These are phyloP conservation scores for Vickermania spadyakhi DNA, from an alignment of 208 protist genomes.

Conservation along the genomic window DNA sequence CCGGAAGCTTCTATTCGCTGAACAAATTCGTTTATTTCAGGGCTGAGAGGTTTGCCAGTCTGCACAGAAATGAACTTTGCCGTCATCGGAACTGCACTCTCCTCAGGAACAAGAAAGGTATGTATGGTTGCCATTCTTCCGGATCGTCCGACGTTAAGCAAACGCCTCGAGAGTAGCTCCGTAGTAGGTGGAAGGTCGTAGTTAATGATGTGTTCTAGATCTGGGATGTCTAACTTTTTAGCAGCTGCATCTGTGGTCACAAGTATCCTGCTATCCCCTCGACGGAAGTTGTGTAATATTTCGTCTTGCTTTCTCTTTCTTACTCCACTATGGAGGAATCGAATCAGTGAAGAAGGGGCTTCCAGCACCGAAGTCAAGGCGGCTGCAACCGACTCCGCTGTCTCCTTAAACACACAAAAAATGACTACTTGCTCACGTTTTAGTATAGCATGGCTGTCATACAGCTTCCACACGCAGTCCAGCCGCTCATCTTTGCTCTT, in stretches of 20 bases:
- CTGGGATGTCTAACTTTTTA: conserved; percentile 90
- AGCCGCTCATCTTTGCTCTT: conserved; percentile 33
- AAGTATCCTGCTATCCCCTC: conserved; percentile 82
- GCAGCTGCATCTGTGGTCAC: conserved; percentile 95
- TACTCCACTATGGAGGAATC: conserved; percentile 91
- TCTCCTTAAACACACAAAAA: conserved; percentile 59
- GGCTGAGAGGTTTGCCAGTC: conserved; percentile 21
- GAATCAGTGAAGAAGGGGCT: conserved; percentile 42
- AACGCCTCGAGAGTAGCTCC: conserved; percentile 97
- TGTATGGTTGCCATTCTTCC: conserved; percentile 91
- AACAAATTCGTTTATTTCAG: conserved; percentile 17
- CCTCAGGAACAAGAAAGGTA: conserved; percentile 84
- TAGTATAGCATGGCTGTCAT: conserved; percentile 48
- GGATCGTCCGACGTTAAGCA: conserved; percentile 95
- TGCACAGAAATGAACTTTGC: conserved; percentile 44
- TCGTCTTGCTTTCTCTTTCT: conserved; percentile 44
- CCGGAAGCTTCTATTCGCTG: conserved; percentile 10
- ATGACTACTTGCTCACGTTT: conserved; percentile 72
- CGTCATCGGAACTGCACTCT: conserved; percentile 39
- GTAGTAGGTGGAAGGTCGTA: conserved; percentile 93
- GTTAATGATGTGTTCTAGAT: conserved; percentile 94
- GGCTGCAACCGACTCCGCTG: conserved; percentile 34
- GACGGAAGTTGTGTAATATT: conserved; percentile 67
- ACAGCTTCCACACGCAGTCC: conserved; percentile 37
- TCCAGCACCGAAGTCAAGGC: conserved; percentile 37